phyloP scores from a whole-genome alignment of 1,139 yeast species.

The Trichomonascaceae sp. region DNA sequence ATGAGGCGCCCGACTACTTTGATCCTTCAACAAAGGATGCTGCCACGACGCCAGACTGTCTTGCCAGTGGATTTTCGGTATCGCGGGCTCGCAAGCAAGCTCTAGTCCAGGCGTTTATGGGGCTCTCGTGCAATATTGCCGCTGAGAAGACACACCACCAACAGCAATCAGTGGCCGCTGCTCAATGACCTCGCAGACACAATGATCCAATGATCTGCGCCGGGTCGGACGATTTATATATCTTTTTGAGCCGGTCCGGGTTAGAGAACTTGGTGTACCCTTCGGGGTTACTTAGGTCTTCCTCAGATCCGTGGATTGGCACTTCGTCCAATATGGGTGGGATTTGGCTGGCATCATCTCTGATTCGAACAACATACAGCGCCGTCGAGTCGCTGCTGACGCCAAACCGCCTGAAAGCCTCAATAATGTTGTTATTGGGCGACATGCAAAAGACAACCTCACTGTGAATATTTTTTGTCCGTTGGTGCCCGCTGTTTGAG shows the following conservation, averaged over 20 bases:
- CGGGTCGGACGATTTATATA: constrained; percentile 13
- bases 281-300: no score
- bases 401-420: constrained; percentile 35
- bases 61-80: constrained; percentile 78
- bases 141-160: constrained; percentile 36
- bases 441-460: constrained; percentile 41
- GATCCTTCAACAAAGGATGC: constrained; percentile 53
- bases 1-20: constrained; percentile 36
- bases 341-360: no score
- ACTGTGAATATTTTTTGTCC: constrained; percentile 39
- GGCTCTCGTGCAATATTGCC: constrained; percentile 68
- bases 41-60: constrained; percentile 50
- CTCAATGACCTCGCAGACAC: constrained; percentile 7
- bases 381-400: constrained; percentile 27
- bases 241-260: no score
- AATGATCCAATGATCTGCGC: constrained; percentile 5
- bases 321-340: no score
- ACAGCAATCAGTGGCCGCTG: background rate
- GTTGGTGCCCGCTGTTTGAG: constrained; percentile 26
- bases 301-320: no score
- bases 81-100: constrained; percentile 62
- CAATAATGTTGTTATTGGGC: constrained; percentile 38
- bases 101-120: constrained; percentile 78
- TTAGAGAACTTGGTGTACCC: no score
- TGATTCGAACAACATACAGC: constrained; percentile 29